Evolutionary conservation across 2,329 filamentous ascomycete species (phyloP), one percentile per base, ranked within the genome.

Genomic region (Aspergillus japonicus): DNA sequence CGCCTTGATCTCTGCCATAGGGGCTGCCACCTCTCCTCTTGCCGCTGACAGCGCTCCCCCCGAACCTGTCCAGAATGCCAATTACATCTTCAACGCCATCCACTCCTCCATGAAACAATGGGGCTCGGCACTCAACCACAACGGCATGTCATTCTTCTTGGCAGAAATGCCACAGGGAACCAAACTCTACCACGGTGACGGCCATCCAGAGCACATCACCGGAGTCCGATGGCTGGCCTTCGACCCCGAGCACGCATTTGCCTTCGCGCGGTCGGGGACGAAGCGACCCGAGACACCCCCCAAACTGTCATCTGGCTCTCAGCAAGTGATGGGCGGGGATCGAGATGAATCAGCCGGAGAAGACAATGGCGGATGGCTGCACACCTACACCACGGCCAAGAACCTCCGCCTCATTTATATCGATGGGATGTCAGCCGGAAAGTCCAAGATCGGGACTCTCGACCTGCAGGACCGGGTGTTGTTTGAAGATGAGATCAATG

Each of bases 31-130:
- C 51, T 24, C 33, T 2, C n/a, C 51, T 10, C 33, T 53, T 26
- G 51, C 51, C 14, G 16, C 42, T 3, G 3, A 24, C 23, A 16
- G n/a, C 19, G 21, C 21, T 5, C 35, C 39, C 6, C 39, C 39
- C 5, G 39, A 44, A 12, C 16, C 51, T 31, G 16, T 53, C 12
- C 51, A 53, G 10, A 44, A 44, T 24, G 35, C 51, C 35, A 53
- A 53, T 35, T 14, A 53, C 35, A 53, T 53, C 21, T 53, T 53
- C 51, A 53, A 53, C 35, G 35, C 51, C 35, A 53, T 53, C 14
- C 51, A 53, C 51, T 21, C 51, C 5, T 53, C 35, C 14, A 53
- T 53, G 51, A 16, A 35, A 53, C 51, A 53, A 44, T 53, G 51
- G 51, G 51, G 51, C 11, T 53, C 51, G 2, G 33, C 51, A 24